Evolutionary conservation across 2,329 filamentous ascomycete species (phyloP).

Genomic region (Cladophialophora chaetospira): DNA sequence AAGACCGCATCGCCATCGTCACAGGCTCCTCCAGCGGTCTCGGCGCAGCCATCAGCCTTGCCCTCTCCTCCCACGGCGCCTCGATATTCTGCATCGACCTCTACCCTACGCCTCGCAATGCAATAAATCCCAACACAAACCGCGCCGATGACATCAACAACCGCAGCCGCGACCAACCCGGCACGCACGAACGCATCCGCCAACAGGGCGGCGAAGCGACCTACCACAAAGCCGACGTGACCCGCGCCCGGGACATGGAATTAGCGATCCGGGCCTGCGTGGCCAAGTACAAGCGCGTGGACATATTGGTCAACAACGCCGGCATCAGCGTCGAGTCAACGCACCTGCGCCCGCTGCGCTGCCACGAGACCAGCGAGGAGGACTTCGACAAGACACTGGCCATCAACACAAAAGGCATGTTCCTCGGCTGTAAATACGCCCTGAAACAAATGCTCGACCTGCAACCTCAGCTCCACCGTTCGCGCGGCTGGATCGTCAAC

Average conservation of each 20-base stretch:
- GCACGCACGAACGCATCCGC: constrained; percentile 30
- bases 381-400: constrained; percentile 92
- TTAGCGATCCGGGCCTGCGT: constrained; percentile 26
- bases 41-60: constrained; percentile 70
- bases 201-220: constrained; percentile 21
- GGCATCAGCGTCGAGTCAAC: constrained; percentile 60
- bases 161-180: constrained; percentile 19
- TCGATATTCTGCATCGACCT: constrained; percentile 45
- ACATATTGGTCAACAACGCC: constrained; percentile 95
- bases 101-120: constrained; percentile 21
- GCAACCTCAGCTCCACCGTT: constrained; percentile 14
- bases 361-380: constrained; percentile 56
- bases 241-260: constrained; percentile 23
- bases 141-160: constrained; percentile 18
- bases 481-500: constrained; percentile 49
- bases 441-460: constrained; percentile 47
- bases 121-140: constrained; percentile 16
- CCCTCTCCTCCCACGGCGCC: constrained; percentile 70
- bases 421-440: constrained; percentile 91
- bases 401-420: constrained; percentile 96
- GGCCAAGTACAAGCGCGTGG: constrained; percentile 54
- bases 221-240: constrained; percentile 27
- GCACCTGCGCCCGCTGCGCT: constrained; percentile 18
- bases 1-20: constrained; percentile 71
- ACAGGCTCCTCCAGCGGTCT: constrained; percentile 80